phyloP scores from a whole-genome alignment of 768 basidiomycete genomes.

The Tricholoma flavovirens region DNA sequence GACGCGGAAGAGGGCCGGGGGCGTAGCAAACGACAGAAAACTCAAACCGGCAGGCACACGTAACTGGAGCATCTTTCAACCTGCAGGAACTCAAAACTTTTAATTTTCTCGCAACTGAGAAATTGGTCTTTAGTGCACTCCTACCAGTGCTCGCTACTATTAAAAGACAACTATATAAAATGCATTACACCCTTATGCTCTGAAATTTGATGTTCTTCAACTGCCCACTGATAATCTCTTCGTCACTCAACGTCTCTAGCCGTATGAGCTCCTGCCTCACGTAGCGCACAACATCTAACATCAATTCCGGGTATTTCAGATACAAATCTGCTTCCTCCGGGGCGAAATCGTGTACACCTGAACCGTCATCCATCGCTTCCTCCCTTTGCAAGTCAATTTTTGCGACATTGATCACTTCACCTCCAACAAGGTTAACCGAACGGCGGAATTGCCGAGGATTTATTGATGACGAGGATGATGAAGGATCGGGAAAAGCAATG shows the following conservation, averaged over 20 bases:
- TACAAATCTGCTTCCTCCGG: constrained; percentile 59
- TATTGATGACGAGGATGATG: constrained; percentile 8
- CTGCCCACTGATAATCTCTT: constrained; percentile 35
- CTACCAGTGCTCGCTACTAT: no score
- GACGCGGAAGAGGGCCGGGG: constrained; percentile 54
- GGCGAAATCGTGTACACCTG: constrained; percentile 67
- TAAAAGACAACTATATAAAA: not conserved
- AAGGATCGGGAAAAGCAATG: constrained; percentile 39
- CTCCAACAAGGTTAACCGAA: constrained; percentile 66
- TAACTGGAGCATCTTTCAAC: no score
- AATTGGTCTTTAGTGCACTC: no score
- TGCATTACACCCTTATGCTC: constrained; percentile 15
- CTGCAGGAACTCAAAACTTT: not conserved
- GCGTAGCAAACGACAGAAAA: constrained; percentile 48
- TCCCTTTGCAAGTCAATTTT: constrained; percentile 55
- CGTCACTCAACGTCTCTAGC: constrained; percentile 49
- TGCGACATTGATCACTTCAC: constrained; percentile 53
- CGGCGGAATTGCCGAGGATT: constrained; percentile 41
- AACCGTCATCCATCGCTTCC: constrained; percentile 57
- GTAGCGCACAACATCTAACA: constrained; percentile 66
- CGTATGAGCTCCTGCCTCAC: constrained; percentile 66
- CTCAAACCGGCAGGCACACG: not conserved
- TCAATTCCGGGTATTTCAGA: constrained; percentile 66
- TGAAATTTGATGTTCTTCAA: constrained; percentile 37
- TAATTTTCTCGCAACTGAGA: not conserved